phyloP scores from a whole-genome alignment of 352 stramenopile genomes.

The Globisporangium spinosum region DNA sequence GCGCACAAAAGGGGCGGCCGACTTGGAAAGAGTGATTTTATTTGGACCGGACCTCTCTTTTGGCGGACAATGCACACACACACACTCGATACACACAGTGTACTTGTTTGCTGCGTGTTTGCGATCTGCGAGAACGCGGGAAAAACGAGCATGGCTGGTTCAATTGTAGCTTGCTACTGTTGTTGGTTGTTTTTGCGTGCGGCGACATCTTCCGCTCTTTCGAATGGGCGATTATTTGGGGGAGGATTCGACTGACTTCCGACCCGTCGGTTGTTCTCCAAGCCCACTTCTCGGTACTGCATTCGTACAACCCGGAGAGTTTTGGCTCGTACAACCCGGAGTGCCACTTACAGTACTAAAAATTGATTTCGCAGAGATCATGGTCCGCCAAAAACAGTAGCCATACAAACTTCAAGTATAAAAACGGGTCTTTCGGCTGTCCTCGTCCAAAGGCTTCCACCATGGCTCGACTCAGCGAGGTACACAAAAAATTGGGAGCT shows the following conservation, averaged over 20 bases:
- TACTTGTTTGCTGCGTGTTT: background rate
- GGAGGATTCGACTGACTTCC: background rate
- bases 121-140: background rate
- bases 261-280: background rate
- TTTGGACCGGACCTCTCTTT: conserved; percentile 4
- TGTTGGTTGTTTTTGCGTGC: background rate
- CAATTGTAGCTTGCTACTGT: background rate
- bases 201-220: conserved; percentile 1
- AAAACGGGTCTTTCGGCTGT: background rate
- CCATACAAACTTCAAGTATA: background rate
- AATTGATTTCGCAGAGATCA: background rate
- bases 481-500: background rate
- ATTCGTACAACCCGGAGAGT: background rate
- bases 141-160: background rate
- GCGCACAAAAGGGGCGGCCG: conserved; percentile 1
- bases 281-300: background rate
- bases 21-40: background rate
- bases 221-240: background rate
- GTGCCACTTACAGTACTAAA: background rate
- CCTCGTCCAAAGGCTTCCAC: background rate
- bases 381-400: background rate
- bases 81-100: background rate
- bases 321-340: background rate
- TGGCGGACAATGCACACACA: background rate
- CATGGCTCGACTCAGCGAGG: too few relatives aligned